Evolutionary conservation across 441 rosid genomes (phyloP).

Genomic region (Cnidoscolus chayamansa): DNA sequence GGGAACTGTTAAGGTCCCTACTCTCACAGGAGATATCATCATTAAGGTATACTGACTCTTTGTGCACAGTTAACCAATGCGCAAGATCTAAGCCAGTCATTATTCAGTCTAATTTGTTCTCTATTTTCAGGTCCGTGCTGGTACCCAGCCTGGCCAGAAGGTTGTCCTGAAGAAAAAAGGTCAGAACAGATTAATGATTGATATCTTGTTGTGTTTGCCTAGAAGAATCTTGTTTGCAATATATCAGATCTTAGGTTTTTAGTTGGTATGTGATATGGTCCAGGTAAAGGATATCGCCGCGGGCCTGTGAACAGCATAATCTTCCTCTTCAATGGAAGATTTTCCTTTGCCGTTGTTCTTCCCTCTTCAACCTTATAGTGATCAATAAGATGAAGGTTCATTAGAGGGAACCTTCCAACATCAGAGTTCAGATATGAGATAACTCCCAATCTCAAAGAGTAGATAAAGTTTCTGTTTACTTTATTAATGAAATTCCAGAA

Average conservation of each 20-base stretch:
- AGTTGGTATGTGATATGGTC: background rate
- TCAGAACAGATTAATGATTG: slow-evolving; percentile 23
- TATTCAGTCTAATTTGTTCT: slow-evolving; percentile 5
- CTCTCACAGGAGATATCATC: slow-evolving; percentile 93
- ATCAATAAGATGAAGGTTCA: no score
- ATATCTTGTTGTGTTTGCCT: slow-evolving; percentile 1
- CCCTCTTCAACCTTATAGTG: no score
- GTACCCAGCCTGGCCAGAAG: slow-evolving; percentile 98
- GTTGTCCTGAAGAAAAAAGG: slow-evolving; percentile 97
- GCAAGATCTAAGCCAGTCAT: background rate
- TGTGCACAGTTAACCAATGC: slow-evolving; percentile 6
- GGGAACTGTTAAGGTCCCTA: slow-evolving; percentile 96
- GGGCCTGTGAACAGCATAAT: no score
- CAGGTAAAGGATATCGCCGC: no score
- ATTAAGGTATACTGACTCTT: slow-evolving; percentile 60
- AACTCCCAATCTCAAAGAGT: no score
- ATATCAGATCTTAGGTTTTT: background rate
- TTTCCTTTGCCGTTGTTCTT: no score
- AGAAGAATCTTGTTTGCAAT: slow-evolving; percentile 5
- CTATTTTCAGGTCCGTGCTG: slow-evolving; percentile 75
- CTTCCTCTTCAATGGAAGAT: no score
- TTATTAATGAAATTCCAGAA: no score
- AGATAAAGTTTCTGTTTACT: no score
- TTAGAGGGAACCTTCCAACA: no score
- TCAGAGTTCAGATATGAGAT: no score